Percentiles rank a stretch among this genome's conserved stretches.
These are phyloP conservation scores for Orbilia ellipsospora DNA, from an alignment of 2,329 filamentous ascomycete genomes.

Conservation along the genomic window DNA sequence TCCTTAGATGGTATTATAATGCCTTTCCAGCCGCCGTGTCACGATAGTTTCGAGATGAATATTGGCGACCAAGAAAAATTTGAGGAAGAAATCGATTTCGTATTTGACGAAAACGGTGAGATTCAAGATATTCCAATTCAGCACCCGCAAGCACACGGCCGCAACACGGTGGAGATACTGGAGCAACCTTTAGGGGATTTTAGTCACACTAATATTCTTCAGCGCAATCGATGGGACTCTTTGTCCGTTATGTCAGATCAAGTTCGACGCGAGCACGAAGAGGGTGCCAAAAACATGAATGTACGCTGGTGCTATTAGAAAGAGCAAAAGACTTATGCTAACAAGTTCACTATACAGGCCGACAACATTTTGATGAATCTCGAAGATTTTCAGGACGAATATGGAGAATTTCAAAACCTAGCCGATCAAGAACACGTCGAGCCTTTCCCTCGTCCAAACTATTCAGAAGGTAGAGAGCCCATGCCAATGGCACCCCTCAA, in stretches of 20 bases:
- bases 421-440: neutral
- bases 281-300: slow-evolving; percentile 17
- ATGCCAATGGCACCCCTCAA: neutral
- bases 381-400: slow-evolving; percentile 20
- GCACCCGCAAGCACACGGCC: neutral
- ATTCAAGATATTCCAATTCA: slow-evolving; percentile 53
- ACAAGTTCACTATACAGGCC: neutral
- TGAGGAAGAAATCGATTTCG: slow-evolving; percentile 56
- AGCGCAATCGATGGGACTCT: slow-evolving; percentile 9
- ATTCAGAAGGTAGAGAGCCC: neutral
- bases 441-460: slow-evolving; percentile 21
- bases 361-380: slow-evolving; percentile 25
- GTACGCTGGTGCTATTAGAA: slow-evolving; percentile 9
- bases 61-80: slow-evolving; percentile 14
- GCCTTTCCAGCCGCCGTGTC: slow-evolving; percentile 15
- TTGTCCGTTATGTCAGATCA: slow-evolving; percentile 6
- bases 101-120: slow-evolving; percentile 58
- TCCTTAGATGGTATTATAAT: slow-evolving; percentile 7
- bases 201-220: neutral
- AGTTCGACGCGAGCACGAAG: slow-evolving; percentile 43
- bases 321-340: neutral
- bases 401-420: neutral
- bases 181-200: neutral
- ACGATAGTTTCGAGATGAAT: slow-evolving; percentile 4
- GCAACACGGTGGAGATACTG: neutral